Evolutionary conservation across 352 stramenopile genomes (phyloP).

Genomic region (Globisporangium nodosum): DNA sequence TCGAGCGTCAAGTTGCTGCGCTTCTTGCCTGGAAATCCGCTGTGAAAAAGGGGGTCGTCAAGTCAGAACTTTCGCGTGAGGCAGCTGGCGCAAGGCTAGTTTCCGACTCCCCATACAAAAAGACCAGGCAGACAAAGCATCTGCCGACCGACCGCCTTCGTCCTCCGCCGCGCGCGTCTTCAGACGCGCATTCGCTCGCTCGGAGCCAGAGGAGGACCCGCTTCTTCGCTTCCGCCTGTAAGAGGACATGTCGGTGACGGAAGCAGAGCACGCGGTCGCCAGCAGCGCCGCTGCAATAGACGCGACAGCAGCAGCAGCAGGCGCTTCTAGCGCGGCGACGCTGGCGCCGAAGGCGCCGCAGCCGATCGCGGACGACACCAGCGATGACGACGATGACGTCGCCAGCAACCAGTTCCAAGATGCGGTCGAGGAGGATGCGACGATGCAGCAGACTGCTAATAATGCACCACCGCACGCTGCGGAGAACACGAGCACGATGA

Average conservation of each 20-base stretch:
- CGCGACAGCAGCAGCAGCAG: not conserved
- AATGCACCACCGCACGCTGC: not conserved
- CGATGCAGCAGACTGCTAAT: not conserved
- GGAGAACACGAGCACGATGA: not conserved
- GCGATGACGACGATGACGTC: not conserved
- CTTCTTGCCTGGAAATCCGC: too few relatives aligned
- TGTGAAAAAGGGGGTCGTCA: too few relatives aligned
- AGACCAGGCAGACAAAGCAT: not conserved
- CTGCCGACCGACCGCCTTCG: not conserved
- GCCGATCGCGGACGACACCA: not conserved
- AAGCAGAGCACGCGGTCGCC: not conserved
- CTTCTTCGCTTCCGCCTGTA: too few relatives aligned
- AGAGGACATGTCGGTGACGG: not conserved
- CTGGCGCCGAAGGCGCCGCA: not conserved
- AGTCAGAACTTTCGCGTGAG: not conserved
- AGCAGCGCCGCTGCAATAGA: not conserved
- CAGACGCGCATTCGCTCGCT: not conserved
- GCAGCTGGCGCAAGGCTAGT: not conserved
- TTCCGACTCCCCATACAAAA: not conserved
- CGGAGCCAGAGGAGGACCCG: too few relatives aligned
- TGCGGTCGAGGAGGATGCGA: not conserved
- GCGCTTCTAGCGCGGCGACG: not conserved
- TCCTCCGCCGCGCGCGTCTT: not conserved
- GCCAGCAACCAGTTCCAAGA: slow-evolving; percentile 11
- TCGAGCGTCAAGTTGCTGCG: too few relatives aligned